Evolutionary conservation across 768 basidiomycete species (phyloP).

Genomic region (Russula griseocarnosa): DNA sequence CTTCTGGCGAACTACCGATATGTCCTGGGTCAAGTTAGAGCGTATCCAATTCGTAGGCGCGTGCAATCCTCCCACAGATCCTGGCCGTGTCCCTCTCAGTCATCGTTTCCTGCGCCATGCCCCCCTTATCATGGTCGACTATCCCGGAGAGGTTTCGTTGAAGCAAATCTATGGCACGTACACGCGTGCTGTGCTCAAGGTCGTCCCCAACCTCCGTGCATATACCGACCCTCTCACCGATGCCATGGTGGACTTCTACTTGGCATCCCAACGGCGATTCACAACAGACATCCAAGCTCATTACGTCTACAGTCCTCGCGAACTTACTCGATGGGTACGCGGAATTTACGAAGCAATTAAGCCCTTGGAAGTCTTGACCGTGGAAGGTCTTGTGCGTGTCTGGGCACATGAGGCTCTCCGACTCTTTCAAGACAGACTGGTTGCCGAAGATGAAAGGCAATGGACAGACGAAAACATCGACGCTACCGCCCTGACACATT

Average conservation of each 20-base stretch:
- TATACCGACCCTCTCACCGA: constrained; percentile 94
- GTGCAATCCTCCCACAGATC: constrained; percentile 98
- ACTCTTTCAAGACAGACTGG: constrained; percentile 95
- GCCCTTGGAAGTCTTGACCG: constrained; percentile 86
- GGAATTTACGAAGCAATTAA: constrained; percentile 97
- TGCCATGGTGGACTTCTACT: constrained; percentile 95
- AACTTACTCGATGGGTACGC: constrained; percentile 94
- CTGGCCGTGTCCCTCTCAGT: constrained; percentile 96
- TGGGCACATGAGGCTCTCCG: constrained; percentile 98
- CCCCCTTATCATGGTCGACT: constrained; percentile 97
- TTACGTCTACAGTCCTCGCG: constrained; percentile 98
- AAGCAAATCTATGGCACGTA: constrained; percentile 99
- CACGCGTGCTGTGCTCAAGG: constrained; percentile 92
- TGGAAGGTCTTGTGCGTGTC: constrained; percentile 92
- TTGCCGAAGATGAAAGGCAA: constrained; percentile 82
- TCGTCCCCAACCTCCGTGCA: constrained; percentile 86
- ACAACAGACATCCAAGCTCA: constrained; percentile 97
- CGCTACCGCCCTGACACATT: constrained; percentile 74
- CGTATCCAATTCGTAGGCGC: constrained; percentile 99
- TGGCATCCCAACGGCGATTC: constrained; percentile 89
- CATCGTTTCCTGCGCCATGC: constrained; percentile 98
- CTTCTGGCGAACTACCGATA: constrained; percentile 90
- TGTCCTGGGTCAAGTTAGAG: constrained; percentile 96
- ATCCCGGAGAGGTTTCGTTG: constrained; percentile 93
- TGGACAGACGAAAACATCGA: constrained; percentile 98